Evolutionary conservation across 441 rosid species (phyloP).

Genomic region (Euphorbia corollata): DNA sequence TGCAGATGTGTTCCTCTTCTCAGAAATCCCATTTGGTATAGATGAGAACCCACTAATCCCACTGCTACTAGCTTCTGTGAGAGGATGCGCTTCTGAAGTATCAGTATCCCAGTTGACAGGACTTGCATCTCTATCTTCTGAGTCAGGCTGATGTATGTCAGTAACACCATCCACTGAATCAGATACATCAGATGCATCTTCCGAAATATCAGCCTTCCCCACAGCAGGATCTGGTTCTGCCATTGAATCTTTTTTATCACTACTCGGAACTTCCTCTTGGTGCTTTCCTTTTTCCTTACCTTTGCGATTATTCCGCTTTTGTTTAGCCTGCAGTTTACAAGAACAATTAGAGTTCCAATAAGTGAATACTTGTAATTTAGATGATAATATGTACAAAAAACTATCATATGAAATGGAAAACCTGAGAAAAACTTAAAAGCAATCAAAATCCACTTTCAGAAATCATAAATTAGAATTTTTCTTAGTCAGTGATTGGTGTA

Average conservation of each 20-base stretch:
- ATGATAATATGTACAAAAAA: background rate
- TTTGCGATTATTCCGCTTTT: constrained; percentile 74
- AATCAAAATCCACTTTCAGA: background rate
- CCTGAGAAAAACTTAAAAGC: background rate
- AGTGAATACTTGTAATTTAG: background rate
- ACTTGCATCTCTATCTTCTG: constrained; percentile 68
- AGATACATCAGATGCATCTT: constrained; percentile 61
- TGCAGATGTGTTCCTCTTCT: constrained; percentile 46
- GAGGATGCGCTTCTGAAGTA: constrained; percentile 59
- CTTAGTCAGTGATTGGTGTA: background rate
- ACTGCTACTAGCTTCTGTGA: constrained; percentile 49
- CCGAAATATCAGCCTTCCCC: constrained; percentile 57
- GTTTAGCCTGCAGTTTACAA: constrained; percentile 55
- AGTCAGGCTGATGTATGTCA: constrained; percentile 63
- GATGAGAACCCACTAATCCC: constrained; percentile 48
- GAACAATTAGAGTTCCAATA: constrained; percentile 9
- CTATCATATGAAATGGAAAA: no score
- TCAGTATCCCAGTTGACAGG: constrained; percentile 80
- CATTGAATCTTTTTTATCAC: constrained; percentile 36
- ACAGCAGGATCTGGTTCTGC: constrained; percentile 37
- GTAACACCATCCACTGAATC: constrained; percentile 59
- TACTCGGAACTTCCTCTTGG: constrained; percentile 31
- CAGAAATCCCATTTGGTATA: constrained; percentile 50
- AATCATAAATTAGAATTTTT: background rate
- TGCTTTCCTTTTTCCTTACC: constrained; percentile 62